Base-by-base conservation (phyloP, 768 basidiomycete species). In the Aureoboletus auriporus region DNA sequence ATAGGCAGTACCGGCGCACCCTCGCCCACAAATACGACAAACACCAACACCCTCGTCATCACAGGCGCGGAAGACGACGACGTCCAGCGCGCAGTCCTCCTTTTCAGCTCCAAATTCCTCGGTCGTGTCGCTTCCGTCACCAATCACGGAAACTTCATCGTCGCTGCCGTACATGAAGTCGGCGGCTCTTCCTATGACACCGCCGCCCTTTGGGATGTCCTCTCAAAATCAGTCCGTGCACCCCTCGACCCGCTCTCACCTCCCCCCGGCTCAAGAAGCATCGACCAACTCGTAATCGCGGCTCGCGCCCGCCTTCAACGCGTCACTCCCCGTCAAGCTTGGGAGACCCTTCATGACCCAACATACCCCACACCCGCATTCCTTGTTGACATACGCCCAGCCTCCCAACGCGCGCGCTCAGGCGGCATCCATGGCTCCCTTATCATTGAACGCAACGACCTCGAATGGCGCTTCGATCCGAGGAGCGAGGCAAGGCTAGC, bases 401-500 rank as follows among this genome's bases (percentile, higher is more conserved):
- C 72, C 34, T 74, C 72, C 6, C 79, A 87, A 62, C 76, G 89
- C 13, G 71, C 72, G 6, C 62, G 61, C 40, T 69, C 77, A 29
- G 89, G 89, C 0, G 73, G 68, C 0, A 83, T 90, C 46, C 72
- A 72, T 8, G 86, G 88, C 0, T 76, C 86, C n/a, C 67, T 89
- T 47, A 68, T 86, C 46, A 77, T 90, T 49, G 88, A 89, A 58
- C 75, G 88, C 20, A 89, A 86, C 58, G 77, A 82, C 6, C 73
- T 91, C 45, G 89, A 91, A 63, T 89, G 86, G 86, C 76, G 80
- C 20, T 83, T 91, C 54, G 88, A 91, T 65, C 89, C 88, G 5
- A 73, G 85, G 47, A 74, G 69, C 54, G 70, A 75, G 6, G 71
- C 76, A 11, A 72, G 83, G 30, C 66, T 90, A 45, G 67, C 77